phyloP scores from a whole-genome alignment of 148 eudicot genomes.

The Dysphania ambrosioides region DNA sequence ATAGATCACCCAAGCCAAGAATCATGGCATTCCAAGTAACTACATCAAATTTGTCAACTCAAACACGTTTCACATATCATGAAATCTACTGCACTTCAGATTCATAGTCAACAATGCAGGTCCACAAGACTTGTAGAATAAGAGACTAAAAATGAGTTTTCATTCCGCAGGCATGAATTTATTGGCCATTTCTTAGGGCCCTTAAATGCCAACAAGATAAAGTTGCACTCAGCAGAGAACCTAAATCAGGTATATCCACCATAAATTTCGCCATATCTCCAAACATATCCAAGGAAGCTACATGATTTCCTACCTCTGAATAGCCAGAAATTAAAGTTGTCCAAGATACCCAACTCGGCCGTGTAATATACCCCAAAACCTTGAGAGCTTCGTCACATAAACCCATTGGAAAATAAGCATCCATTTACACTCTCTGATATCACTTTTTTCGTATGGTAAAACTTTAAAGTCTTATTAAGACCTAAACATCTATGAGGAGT shows the following conservation, averaged over 20 bases:
- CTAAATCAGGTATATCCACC: slow-evolving; percentile 36
- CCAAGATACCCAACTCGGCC: slow-evolving; percentile 54
- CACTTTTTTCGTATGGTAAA: too few relatives aligned
- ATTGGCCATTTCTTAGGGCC: slow-evolving; percentile 34
- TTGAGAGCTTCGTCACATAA: slow-evolving; percentile 43
- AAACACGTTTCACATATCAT: slow-evolving; percentile 34
- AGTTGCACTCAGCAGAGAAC: slow-evolving; percentile 41
- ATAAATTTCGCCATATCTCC: slow-evolving; percentile 37
- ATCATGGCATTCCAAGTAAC: slow-evolving; percentile 55
- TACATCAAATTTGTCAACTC: slow-evolving; percentile 35
- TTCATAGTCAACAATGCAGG: slow-evolving; percentile 50
- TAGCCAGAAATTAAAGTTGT: slow-evolving; percentile 55
- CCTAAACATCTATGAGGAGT: too few relatives aligned
- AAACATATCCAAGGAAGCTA: slow-evolving; percentile 34
- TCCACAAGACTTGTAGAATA: slow-evolving; percentile 42
- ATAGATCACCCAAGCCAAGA: slow-evolving; percentile 29
- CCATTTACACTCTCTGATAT: too few relatives aligned
- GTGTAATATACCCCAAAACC: slow-evolving; percentile 35
- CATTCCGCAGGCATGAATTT: slow-evolving; percentile 49
- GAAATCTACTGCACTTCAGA: slow-evolving; percentile 31
- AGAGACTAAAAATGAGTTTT: slow-evolving; percentile 19
- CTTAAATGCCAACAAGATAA: slow-evolving; percentile 45
- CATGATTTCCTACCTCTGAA: slow-evolving; percentile 41
- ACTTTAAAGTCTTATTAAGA: too few relatives aligned
- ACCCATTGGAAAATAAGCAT: slow-evolving; percentile 54